Conservation (phyloP, 2,329 filamentous ascomycete species). For the Chaetomium sp. region DNA sequence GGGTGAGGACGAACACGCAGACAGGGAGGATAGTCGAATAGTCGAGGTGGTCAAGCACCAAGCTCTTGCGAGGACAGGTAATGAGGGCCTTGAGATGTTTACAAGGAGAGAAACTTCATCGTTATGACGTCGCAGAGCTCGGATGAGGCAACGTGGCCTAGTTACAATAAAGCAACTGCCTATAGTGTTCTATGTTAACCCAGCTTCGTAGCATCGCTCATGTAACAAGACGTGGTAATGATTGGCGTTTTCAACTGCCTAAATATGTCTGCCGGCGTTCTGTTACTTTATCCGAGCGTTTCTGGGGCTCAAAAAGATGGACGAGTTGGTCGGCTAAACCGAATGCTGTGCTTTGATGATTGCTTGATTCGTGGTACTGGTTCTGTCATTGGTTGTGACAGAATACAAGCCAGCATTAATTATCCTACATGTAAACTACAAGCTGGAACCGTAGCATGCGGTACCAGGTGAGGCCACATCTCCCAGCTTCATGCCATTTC, state of each 20-base stretch:
- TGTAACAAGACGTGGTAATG: slow-evolving; percentile 18
- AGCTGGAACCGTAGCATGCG: neutral
- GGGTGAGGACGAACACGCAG: neutral
- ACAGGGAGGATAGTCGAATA: too few species aligned
- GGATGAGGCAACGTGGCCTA: slow-evolving; percentile 34
- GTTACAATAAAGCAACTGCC: slow-evolving; percentile 5
- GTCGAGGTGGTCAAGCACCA: neutral
- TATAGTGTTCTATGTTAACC: slow-evolving; percentile 21
- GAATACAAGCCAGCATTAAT: neutral
- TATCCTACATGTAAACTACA: neutral
- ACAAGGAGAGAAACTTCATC: neutral
- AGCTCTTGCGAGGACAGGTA: too few species aligned
- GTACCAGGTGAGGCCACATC: neutral
- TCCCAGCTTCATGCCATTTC: neutral
- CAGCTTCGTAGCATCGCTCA: slow-evolving; percentile 18
- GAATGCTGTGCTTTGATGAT: neutral
- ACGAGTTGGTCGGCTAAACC: slow-evolving; percentile 6
- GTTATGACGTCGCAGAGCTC: slow-evolving; percentile 6
- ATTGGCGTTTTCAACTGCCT: slow-evolving; percentile 33
- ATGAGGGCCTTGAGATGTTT: neutral
- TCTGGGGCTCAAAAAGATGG: neutral
- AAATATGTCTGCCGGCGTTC: slow-evolving; percentile 25
- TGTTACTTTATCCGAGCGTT: slow-evolving; percentile 27
- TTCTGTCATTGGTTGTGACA: neutral
- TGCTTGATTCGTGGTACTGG: neutral